Evolutionary conservation across 768 basidiomycete species (phyloP).

Genomic region (Tulasnella sp.): DNA sequence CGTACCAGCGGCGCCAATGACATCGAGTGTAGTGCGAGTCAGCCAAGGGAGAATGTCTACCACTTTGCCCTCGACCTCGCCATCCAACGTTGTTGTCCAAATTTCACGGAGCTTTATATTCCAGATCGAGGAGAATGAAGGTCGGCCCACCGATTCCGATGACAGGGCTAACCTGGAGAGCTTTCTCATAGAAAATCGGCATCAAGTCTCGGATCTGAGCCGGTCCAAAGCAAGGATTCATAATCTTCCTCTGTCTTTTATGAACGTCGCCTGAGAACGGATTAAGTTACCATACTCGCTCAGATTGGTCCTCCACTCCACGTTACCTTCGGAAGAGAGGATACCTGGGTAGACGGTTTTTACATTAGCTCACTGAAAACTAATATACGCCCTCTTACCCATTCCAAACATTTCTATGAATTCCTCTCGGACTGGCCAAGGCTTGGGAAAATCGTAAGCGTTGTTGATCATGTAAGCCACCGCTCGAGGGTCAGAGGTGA

Average conservation of each 20-base stretch:
- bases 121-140: not conserved
- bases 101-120: constrained; percentile 7
- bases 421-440: not conserved
- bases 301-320: not conserved
- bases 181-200: constrained; percentile 55
- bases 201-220: constrained; percentile 58
- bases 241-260: constrained; percentile 20
- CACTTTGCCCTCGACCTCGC: not conserved
- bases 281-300: not conserved
- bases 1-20: constrained; percentile 34
- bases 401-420: constrained; percentile 7
- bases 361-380: too few species aligned
- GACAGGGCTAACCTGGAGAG: constrained; percentile 44
- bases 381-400: not conserved
- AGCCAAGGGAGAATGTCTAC: constrained; percentile 26
- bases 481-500: constrained; percentile 26
- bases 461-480: constrained; percentile 23
- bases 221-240: constrained; percentile 62
- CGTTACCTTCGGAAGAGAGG: constrained; percentile 19
- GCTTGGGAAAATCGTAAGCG: constrained; percentile 25
- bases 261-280: constrained; percentile 21
- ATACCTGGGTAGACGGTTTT: not conserved
- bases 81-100: not conserved
- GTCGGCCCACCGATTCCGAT: not conserved
- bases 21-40: constrained; percentile 33